Evolutionary conservation across 441 rosid species (phyloP).

Genomic region (Arabidopsis hybrid): DNA sequence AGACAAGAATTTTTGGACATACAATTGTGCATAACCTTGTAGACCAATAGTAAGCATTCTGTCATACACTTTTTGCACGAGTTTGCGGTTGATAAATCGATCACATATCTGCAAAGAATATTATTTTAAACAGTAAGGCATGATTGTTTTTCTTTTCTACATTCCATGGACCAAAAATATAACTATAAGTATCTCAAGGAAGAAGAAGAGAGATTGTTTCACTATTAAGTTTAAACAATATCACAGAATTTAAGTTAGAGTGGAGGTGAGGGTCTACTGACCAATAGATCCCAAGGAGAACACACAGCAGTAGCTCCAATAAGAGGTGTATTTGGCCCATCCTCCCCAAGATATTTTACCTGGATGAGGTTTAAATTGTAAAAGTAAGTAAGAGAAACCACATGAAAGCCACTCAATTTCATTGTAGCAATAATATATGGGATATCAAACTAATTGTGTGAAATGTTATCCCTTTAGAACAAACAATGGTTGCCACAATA

Average conservation of each 20-base stretch:
- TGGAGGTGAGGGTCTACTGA: conserved; percentile 45
- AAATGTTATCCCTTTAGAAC: conserved; percentile 1
- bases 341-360: conserved; percentile 97
- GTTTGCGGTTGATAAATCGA: conserved; percentile 81
- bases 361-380: conserved; percentile 32
- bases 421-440: neutral
- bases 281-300: conserved; percentile 96
- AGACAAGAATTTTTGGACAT: conserved; percentile 48
- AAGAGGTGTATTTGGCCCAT: conserved; percentile 66
- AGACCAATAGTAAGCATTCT: conserved; percentile 86
- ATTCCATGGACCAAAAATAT: neutral
- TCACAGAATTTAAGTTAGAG: conserved; percentile 6
- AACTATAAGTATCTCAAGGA: neutral
- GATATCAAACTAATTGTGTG: neutral
- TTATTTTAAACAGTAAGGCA: conserved; percentile 6
- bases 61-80: conserved; percentile 72
- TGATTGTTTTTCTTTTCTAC: neutral
- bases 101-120: conserved; percentile 74
- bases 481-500: conserved; percentile 5
- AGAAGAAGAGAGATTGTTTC: neutral
- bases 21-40: conserved; percentile 91
- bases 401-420: neutral
- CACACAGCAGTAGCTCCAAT: conserved; percentile 88
- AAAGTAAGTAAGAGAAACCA: conserved; percentile 18
- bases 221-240: neutral